Percentiles rank a stretch among this genome's conserved stretches.
Evolutionary conservation across 2,329 filamentous ascomycete genomes (phyloP).

Genomic region (Ascochyta pisi): DNA sequence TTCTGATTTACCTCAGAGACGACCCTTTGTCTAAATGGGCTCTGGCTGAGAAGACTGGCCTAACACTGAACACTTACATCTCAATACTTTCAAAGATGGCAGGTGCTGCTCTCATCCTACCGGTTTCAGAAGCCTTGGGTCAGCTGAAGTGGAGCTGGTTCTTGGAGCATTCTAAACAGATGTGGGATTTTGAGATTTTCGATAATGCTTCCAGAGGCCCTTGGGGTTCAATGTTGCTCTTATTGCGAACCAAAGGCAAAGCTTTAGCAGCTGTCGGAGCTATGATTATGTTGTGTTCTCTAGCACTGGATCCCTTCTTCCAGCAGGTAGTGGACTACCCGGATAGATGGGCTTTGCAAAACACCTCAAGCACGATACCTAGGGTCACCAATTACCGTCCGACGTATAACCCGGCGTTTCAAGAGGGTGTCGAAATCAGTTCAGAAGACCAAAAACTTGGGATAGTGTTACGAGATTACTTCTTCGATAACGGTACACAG

Average conservation of each 20-base stretch:
- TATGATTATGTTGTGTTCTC: constrained; percentile 22
- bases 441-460: too few species aligned
- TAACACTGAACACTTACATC: constrained; percentile 40
- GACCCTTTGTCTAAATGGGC: constrained; percentile 20
- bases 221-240: constrained; percentile 29
- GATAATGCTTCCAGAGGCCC: constrained; percentile 42
- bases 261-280: constrained; percentile 35
- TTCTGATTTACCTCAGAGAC: constrained; percentile 20
- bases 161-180: constrained; percentile 29
- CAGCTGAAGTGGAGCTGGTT: constrained; percentile 50
- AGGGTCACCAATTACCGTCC: too few species aligned
- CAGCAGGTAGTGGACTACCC: constrained; percentile 42
- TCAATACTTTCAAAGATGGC: constrained; percentile 38
- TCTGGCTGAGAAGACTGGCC: not conserved
- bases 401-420: too few species aligned
- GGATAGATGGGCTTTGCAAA: constrained; percentile 21
- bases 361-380: not conserved
- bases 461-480: too few species aligned
- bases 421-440: too few species aligned
- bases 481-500: too few species aligned
- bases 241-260: constrained; percentile 29
- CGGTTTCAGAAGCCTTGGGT: constrained; percentile 39
- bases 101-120: constrained; percentile 37
- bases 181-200: constrained; percentile 48
- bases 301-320: constrained; percentile 42